phyloP scores from a whole-genome alignment of 306 rosid genomes.

The Notholithocarpus densiflorus region DNA sequence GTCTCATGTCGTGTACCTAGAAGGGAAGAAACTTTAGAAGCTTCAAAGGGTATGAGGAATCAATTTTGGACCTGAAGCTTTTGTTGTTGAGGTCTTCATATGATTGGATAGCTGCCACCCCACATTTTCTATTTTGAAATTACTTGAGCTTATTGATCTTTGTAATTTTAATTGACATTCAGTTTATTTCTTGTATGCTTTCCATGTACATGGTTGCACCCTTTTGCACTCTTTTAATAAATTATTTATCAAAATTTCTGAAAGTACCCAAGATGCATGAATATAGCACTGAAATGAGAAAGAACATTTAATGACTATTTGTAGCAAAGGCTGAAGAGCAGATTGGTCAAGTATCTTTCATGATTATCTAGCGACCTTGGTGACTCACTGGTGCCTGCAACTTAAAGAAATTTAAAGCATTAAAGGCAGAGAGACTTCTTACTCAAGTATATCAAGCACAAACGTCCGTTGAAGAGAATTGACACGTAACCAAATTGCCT shows the following conservation, averaged over 20 bases:
- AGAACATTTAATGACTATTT: neutral
- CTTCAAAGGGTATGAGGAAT: no score
- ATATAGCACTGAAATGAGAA: neutral
- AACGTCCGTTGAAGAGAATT: conserved; percentile 76
- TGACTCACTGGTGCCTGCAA: neutral
- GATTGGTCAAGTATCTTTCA: conserved; percentile 16
- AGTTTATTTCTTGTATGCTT: no score
- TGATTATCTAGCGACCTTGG: neutral
- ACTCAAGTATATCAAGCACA: conserved; percentile 97
- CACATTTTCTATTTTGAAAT: no score
- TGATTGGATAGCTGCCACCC: no score
- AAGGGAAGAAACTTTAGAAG: no score
- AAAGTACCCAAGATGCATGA: neutral
- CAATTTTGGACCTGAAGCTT: no score
- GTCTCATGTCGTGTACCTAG: no score
- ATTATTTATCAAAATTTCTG: neutral
- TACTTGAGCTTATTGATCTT: no score
- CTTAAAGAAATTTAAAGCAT: conserved; percentile 13
- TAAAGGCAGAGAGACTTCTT: conserved; percentile 34
- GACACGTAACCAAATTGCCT: conserved; percentile 84
- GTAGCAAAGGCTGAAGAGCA: neutral
- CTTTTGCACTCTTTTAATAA: no score
- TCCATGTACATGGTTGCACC: no score
- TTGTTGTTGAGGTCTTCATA: no score
- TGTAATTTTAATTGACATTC: no score